Percentiles rank a stretch among this genome's conserved stretches.
Conservation (phyloP, 345 rosid species). For the Theobroma cacao region DNA sequence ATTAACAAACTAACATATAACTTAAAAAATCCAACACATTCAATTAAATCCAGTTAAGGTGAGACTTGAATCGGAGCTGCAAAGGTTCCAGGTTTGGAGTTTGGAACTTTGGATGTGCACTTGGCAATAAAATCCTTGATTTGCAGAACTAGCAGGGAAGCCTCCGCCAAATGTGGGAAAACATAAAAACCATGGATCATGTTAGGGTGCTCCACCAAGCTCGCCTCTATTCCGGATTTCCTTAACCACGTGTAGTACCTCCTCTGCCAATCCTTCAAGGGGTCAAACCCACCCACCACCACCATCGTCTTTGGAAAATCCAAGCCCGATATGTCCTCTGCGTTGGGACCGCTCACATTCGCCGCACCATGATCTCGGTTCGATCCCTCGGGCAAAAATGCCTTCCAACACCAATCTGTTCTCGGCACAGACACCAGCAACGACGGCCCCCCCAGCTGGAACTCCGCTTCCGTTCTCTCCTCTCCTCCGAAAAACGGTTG, state of each 20-base stretch:
- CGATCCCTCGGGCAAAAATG: conserved; percentile 50
- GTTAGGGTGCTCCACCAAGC: conserved; percentile 58
- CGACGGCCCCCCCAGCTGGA: conserved; percentile 18
- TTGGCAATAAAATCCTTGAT: conserved; percentile 48
- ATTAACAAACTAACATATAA: no score
- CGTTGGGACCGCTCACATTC: conserved; percentile 44
- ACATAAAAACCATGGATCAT: conserved; percentile 76
- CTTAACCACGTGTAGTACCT: conserved; percentile 61
- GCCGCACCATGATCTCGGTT: conserved; percentile 49
- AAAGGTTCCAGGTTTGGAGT: no score
- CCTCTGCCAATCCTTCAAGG: conserved; percentile 76
- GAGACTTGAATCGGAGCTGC: no score
- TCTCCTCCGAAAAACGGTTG: conserved; percentile 79
- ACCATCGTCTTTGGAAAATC: conserved; percentile 56
- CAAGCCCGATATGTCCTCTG: conserved; percentile 36
- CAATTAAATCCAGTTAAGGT: no score
- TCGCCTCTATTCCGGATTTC: conserved; percentile 57
- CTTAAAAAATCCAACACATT: no score
- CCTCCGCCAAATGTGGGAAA: conserved; percentile 61
- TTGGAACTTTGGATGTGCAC: conserved; percentile 12
- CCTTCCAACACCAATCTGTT: conserved; percentile 59
- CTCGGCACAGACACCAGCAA: conserved; percentile 38
- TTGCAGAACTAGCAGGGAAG: conserved; percentile 38
- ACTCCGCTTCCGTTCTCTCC: conserved; percentile 70
- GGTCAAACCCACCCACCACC: conserved; percentile 57